A percentile compares a stretch with the other conserved stretches of the same genome.
Evolutionary conservation across 116 monocot genomes (phyloP).

Genomic region (Posidonia oceanica): DNA sequence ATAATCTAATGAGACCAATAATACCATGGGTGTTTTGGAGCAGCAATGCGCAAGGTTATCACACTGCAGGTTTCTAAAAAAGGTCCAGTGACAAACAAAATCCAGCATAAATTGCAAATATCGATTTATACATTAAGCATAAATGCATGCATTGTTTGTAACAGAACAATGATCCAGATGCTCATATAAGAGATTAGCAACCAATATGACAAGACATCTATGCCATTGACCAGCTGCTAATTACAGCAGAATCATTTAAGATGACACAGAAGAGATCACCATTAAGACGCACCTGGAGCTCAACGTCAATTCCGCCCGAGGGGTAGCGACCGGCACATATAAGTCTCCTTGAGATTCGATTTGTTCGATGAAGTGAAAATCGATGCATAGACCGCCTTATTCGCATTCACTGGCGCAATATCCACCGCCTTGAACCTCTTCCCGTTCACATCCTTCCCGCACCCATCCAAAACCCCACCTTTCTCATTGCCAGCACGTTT

Average conservation of each 20-base stretch:
- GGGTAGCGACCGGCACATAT: slow-evolving; percentile 65
- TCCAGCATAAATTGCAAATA: not conserved
- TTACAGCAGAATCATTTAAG: not conserved
- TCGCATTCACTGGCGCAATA: slow-evolving; percentile 64
- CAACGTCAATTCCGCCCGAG: slow-evolving; percentile 76
- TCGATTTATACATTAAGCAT: too few species aligned
- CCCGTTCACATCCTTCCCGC: slow-evolving; percentile 12
- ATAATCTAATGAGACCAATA: too few species aligned
- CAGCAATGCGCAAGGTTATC: too few species aligned
- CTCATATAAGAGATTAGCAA: too few species aligned
- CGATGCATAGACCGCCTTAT: slow-evolving; percentile 86
- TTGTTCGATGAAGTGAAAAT: slow-evolving; percentile 90
- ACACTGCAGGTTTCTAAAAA: too few species aligned
- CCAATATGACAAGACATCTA: not conserved
- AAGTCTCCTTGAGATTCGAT: slow-evolving; percentile 69
- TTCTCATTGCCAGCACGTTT: not conserved
- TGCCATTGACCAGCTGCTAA: not conserved
- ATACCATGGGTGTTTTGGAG: too few species aligned
- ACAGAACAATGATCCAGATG: too few species aligned
- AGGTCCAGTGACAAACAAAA: not conserved
- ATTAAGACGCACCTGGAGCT: not conserved
- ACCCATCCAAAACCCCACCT: slow-evolving; percentile 23
- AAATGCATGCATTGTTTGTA: too few species aligned
- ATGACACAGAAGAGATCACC: not conserved
- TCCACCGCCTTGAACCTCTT: slow-evolving; percentile 77